These are phyloP conservation scores for Hibiscus mutabilis DNA, from an alignment of 345 rosid species.

Conservation along the genomic window DNA sequence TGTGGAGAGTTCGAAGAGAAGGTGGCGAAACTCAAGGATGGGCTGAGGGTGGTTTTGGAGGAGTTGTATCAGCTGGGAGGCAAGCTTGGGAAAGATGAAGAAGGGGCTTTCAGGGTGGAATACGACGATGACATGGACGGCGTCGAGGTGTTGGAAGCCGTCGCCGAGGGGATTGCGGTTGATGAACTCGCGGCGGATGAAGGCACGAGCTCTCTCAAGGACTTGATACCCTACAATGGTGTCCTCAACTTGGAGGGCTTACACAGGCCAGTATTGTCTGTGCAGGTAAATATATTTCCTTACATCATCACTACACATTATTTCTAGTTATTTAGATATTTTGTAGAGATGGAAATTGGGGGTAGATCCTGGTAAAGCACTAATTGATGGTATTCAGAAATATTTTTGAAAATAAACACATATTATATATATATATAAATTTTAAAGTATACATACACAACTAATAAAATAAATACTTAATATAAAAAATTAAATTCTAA, in stretches of 20 bases:
- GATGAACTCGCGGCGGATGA: slow-evolving; percentile 66
- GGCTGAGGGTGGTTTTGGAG: slow-evolving; percentile 52
- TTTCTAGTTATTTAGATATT: too few species aligned
- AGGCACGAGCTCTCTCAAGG: slow-evolving; percentile 45
- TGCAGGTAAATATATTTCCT: slow-evolving; percentile 47
- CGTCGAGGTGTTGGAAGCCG: slow-evolving; percentile 66
- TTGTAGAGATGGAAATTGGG: not conserved
- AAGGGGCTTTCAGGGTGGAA: slow-evolving; percentile 69
- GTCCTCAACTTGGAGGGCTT: slow-evolving; percentile 75
- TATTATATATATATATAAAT: too few species aligned
- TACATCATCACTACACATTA: too few species aligned
- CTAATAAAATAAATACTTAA: too few species aligned
- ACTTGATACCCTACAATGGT: slow-evolving; percentile 60
- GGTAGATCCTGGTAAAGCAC: not conserved
- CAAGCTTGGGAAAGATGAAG: slow-evolving; percentile 70
- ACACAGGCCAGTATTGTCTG: slow-evolving; percentile 51
- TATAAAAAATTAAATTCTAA: too few species aligned
- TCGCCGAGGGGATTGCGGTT: slow-evolving; percentile 45
- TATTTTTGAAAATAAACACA: too few species aligned
- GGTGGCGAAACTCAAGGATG: slow-evolving; percentile 74
- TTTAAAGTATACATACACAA: too few species aligned
- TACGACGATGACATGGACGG: slow-evolving; percentile 71
- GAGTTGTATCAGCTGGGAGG: slow-evolving; percentile 85
- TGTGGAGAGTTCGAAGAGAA: slow-evolving; percentile 28
- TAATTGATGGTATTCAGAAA: too few species aligned